Conservation (phyloP, 2,329 filamentous ascomycete genomes). For the Colletotrichum liaoningense region DNA sequence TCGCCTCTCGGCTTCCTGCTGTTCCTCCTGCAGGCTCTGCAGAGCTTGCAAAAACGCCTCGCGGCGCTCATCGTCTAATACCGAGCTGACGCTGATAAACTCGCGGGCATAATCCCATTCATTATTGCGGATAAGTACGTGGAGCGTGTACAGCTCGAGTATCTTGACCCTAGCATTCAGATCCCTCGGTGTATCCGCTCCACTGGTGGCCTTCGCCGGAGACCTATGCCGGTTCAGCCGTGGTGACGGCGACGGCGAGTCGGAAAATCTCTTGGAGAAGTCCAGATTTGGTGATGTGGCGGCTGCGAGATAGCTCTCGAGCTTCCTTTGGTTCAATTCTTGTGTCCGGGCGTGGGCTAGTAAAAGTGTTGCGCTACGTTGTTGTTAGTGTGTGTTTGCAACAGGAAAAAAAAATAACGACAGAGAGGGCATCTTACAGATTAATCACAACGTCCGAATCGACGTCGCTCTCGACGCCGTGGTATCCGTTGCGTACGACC, state of each 20-base stretch:
- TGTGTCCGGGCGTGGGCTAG: constrained; percentile 91
- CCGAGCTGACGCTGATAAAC: constrained; percentile 87
- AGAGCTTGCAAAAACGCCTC: constrained; percentile 91
- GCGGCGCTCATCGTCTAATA: constrained; percentile 91
- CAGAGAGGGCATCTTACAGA: constrained; percentile 64
- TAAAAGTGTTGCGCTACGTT: constrained; percentile 82
- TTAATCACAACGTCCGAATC: constrained; percentile 96
- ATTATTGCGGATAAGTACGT: constrained; percentile 91
- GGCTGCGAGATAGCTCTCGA: constrained; percentile 90
- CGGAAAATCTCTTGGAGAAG: constrained; percentile 72
- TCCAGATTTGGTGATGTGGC: constrained; percentile 80
- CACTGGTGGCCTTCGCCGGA: constrained; percentile 63
- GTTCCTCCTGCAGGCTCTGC: constrained; percentile 86
- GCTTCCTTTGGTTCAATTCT: constrained; percentile 82
- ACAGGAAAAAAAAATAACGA: neutral
- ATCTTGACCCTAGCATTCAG: constrained; percentile 89
- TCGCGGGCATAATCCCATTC: constrained; percentile 97
- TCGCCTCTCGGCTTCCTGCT: constrained; percentile 75
- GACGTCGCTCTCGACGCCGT: constrained; percentile 87
- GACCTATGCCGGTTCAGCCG: constrained; percentile 54
- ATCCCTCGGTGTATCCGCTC: constrained; percentile 85
- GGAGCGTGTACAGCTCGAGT: constrained; percentile 93
- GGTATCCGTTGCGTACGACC: constrained; percentile 87
- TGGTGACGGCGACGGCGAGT: constrained; percentile 50
- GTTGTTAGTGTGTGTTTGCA: constrained; percentile 19